Conservation (phyloP, 2,329 filamentous ascomycete genomes). For the Sodiomyces alkalinus region DNA sequence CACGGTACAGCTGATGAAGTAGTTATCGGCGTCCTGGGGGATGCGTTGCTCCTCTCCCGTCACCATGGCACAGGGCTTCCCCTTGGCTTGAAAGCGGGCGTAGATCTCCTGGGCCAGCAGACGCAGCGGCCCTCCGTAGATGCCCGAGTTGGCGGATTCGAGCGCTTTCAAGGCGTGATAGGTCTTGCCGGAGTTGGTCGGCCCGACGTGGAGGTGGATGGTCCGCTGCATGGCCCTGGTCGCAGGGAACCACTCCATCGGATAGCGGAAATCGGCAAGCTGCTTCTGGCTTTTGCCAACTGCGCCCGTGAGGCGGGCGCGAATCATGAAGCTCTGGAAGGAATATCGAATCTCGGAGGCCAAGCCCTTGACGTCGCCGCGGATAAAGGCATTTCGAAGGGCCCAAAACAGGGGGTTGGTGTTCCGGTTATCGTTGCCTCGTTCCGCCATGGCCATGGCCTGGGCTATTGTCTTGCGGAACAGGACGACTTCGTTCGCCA, state of each 20-base stretch:
- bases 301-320: conserved; percentile 37
- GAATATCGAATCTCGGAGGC: conserved; percentile 45
- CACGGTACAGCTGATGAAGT: conserved; percentile 76
- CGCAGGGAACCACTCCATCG: conserved; percentile 81
- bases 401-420: conserved; percentile 41
- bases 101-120: conserved; percentile 92
- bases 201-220: conserved; percentile 85
- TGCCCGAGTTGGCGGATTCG: conserved; percentile 58
- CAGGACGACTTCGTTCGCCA: conserved; percentile 26
- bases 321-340: conserved; percentile 52
- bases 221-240: conserved; percentile 68
- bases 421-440: conserved; percentile 19
- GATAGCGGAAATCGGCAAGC: conserved; percentile 73
- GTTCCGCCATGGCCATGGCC: conserved; percentile 28
- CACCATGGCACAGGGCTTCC: conserved; percentile 60
- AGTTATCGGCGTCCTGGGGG: conserved; percentile 39
- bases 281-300: conserved; percentile 44
- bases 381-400: conserved; percentile 44
- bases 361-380: conserved; percentile 33
- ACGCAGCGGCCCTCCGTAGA: conserved; percentile 82
- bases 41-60: conserved; percentile 82
- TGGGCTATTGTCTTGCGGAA: conserved; percentile 30
- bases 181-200: conserved; percentile 96
- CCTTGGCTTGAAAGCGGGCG: conserved; percentile 65
- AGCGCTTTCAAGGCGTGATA: conserved; percentile 82